A percentile compares a stretch with the other conserved stretches of the same genome.
Conservation (phyloP, 139 green algal genomes). For the Micromonas pusilla region DNA sequence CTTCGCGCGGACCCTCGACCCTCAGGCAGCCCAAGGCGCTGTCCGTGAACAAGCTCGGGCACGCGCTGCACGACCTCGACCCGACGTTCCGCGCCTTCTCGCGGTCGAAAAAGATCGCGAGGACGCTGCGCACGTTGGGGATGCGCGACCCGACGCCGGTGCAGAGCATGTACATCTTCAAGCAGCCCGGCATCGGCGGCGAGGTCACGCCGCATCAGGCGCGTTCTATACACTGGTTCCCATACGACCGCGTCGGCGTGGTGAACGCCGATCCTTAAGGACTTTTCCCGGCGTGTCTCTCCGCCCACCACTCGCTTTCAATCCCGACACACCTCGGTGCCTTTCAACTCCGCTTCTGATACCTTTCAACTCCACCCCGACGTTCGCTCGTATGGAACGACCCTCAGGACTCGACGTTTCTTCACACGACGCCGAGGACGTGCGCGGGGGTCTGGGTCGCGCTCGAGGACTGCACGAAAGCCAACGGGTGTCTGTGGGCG, state of each 20-base stretch:
- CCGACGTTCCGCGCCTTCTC: constrained; percentile 72
- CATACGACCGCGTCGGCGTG: too few relatives aligned
- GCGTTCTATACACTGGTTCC: too few relatives aligned
- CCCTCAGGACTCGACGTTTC: constrained; percentile 90
- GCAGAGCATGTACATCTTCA: constrained; percentile 92
- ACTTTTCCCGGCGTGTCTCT: too few relatives aligned
- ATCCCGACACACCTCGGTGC: too few relatives aligned
- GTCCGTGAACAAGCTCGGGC: constrained; percentile 83
- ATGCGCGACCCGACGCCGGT: constrained; percentile 74
- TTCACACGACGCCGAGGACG: constrained; percentile 73
- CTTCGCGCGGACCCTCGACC: too few relatives aligned
- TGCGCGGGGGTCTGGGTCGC: constrained; percentile 86
- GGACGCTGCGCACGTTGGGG: constrained; percentile 59
- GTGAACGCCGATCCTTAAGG: too few relatives aligned
- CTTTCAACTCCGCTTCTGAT: too few relatives aligned
- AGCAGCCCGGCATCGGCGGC: constrained; percentile 82
- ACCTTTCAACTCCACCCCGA: too few relatives aligned
- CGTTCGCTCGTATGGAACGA: too few relatives aligned
- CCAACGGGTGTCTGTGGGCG: constrained; percentile 91
- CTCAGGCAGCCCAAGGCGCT: constrained; percentile 48
- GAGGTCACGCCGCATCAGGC: constrained; percentile 80
- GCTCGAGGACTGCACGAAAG: constrained; percentile 75
- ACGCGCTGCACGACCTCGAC: constrained; percentile 88
- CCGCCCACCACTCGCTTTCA: too few relatives aligned
- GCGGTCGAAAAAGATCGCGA: constrained; percentile 51